Evolutionary conservation across 2,329 filamentous ascomycete genomes (phyloP).

Genomic region (Talaromyces sp.): DNA sequence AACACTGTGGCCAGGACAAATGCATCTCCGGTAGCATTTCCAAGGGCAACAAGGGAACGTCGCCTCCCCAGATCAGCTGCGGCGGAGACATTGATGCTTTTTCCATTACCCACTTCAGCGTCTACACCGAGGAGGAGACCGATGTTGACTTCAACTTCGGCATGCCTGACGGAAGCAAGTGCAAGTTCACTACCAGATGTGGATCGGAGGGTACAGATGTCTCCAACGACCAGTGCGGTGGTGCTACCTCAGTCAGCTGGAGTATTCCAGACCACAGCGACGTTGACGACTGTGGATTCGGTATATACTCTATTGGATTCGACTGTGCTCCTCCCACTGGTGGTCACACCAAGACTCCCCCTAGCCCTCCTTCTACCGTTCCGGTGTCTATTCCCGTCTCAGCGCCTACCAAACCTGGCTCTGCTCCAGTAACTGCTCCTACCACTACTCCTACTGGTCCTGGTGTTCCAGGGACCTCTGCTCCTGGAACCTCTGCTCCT

Average conservation of each 20-base stretch:
- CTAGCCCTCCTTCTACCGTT: background rate
- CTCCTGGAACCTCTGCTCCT: background rate
- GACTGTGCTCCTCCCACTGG: slow-evolving; percentile 52
- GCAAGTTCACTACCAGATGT: slow-evolving; percentile 72
- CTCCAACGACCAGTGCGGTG: slow-evolving; percentile 85
- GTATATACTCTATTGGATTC: slow-evolving; percentile 69
- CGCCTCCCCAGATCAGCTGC: slow-evolving; percentile 53
- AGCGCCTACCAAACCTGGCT: background rate
- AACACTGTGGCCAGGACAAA: slow-evolving; percentile 50
- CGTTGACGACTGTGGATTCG: slow-evolving; percentile 62
- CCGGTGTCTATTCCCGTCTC: background rate
- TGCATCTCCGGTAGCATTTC: slow-evolving; percentile 54
- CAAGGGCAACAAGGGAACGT: slow-evolving; percentile 33
- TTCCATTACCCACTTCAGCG: slow-evolving; percentile 68
- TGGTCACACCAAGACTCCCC: background rate
- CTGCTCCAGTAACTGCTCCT: background rate
- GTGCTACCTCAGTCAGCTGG: slow-evolving; percentile 75
- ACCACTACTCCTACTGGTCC: background rate
- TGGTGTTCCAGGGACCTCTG: background rate
- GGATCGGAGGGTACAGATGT: slow-evolving; percentile 62
- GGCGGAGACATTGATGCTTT: slow-evolving; percentile 55
- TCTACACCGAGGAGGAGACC: slow-evolving; percentile 68
- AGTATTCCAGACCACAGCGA: slow-evolving; percentile 53
- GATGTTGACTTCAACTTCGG: slow-evolving; percentile 80
- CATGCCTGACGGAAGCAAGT: slow-evolving; percentile 76